phyloP scores from a whole-genome alignment of 352 stramenopile species.

The Pythium rishiriense region DNA sequence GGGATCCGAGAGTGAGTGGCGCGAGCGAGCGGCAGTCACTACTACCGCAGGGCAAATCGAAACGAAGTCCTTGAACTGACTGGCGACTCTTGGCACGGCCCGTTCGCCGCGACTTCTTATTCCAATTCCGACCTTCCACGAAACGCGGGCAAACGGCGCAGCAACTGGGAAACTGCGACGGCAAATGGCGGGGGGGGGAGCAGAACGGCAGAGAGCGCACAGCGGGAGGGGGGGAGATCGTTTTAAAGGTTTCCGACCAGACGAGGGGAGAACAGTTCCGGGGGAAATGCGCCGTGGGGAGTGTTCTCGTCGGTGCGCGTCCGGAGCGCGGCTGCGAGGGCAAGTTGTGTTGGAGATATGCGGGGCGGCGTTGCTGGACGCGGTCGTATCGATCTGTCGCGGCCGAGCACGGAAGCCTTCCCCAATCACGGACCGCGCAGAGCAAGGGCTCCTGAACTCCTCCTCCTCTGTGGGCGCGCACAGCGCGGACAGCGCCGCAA shows the following conservation, averaged over 20 bases:
- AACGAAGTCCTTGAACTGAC: constrained; percentile 24
- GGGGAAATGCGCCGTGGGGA: no score
- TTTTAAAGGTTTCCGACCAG: not conserved
- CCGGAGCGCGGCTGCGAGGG: not conserved
- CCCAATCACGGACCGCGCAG: constrained; percentile 25
- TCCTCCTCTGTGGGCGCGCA: constrained; percentile 1
- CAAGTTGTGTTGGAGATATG: constrained; percentile 9
- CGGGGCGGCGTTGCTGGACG: not conserved
- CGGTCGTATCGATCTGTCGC: constrained; percentile 11
- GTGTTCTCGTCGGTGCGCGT: not conserved
- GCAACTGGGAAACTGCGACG: not conserved
- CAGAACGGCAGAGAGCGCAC: not conserved
- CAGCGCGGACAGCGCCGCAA: constrained; percentile 6
- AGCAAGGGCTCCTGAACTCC: constrained; percentile 25
- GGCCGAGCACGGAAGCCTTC: constrained; percentile 9
- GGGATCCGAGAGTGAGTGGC: constrained; percentile 4
- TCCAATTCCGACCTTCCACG: constrained; percentile 18
- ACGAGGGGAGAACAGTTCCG: not conserved
- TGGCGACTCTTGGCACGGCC: constrained; percentile 1
- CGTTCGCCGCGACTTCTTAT: constrained; percentile 22
- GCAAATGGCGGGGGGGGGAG: no score
- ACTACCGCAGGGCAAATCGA: not conserved
- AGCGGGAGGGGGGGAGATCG: not conserved
- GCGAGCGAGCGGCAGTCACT: constrained; percentile 9
- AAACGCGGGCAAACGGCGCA: not conserved